phyloP scores from a whole-genome alignment of 164 flowering plant species.

The Magnolia sinica region DNA sequence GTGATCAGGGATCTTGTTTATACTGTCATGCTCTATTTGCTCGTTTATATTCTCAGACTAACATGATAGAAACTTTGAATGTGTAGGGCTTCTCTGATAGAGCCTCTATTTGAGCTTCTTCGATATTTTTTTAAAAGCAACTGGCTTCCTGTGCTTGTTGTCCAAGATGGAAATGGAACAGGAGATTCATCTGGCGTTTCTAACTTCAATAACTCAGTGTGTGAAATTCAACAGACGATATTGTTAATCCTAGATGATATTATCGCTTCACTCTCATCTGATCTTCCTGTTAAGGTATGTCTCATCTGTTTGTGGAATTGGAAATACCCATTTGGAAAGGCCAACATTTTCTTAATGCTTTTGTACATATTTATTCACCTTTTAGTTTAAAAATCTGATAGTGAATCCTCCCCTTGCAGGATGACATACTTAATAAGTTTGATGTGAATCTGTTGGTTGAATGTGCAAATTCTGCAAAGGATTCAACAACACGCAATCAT shows the following conservation, averaged over 20 bases:
- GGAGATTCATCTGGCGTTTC: slow-evolving; percentile 34
- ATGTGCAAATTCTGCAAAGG: slow-evolving; percentile 56
- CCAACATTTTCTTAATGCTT: neutral
- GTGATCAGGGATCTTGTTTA: neutral
- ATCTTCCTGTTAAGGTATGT: slow-evolving; percentile 32
- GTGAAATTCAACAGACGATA: slow-evolving; percentile 55
- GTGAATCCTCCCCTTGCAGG: slow-evolving; percentile 36
- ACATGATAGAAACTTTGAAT: neutral
- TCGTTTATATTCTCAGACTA: neutral
- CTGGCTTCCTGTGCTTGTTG: slow-evolving; percentile 31
- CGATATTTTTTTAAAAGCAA: slow-evolving; percentile 28
- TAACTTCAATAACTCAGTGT: slow-evolving; percentile 22
- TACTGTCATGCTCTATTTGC: neutral
- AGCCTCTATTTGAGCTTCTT: slow-evolving; percentile 68
- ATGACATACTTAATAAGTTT: slow-evolving; percentile 18
- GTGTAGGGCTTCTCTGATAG: slow-evolving; percentile 54
- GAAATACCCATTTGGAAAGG: neutral
- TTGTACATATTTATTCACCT: neutral
- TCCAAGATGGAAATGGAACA: slow-evolving; percentile 18
- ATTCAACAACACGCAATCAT: slow-evolving; percentile 64
- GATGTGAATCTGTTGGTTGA: slow-evolving; percentile 57
- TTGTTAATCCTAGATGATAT: slow-evolving; percentile 68
- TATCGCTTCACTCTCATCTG: slow-evolving; percentile 29
- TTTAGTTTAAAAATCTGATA: slow-evolving; percentile 5
- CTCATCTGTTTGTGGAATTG: neutral